Evolutionary conservation across 805 yeast species (phyloP).

Genomic region (Peterozyma xylosa): DNA sequence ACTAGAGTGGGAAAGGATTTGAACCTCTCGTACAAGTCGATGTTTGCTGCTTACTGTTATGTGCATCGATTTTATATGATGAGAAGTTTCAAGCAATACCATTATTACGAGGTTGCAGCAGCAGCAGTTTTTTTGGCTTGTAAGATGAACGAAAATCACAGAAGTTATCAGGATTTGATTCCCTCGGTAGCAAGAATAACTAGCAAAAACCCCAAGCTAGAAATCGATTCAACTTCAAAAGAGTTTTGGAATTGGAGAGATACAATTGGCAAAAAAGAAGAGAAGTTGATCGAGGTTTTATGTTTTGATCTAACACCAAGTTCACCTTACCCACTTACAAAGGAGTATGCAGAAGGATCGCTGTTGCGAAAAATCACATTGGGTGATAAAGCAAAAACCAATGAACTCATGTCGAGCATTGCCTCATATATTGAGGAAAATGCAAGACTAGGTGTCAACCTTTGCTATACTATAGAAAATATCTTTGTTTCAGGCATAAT

Average conservation of each 20-base stretch:
- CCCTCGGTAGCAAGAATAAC: constrained; percentile 42
- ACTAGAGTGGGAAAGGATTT: constrained; percentile 34
- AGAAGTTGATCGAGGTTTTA: constrained; percentile 31
- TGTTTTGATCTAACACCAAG: constrained; percentile 40
- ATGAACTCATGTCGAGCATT: neutral
- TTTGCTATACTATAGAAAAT: neutral
- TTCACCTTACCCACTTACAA: constrained; percentile 26
- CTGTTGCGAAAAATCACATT: neutral
- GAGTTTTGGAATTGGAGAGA: constrained; percentile 48
- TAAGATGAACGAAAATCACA: constrained; percentile 44
- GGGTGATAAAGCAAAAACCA: neutral
- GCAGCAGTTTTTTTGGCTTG: constrained; percentile 44
- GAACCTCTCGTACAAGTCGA: constrained; percentile 38
- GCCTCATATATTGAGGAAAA: neutral
- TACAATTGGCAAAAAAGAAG: constrained; percentile 35
- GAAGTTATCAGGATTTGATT: constrained; percentile 40
- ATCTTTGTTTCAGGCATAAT: neutral
- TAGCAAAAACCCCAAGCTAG: constrained; percentile 28
- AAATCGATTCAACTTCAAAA: constrained; percentile 34
- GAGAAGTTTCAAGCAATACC: constrained; percentile 30
- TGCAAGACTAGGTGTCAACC: neutral
- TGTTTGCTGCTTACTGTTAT: constrained; percentile 37
- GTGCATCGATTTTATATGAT: constrained; percentile 48
- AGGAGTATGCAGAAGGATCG: neutral
- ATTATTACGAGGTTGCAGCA: constrained; percentile 44